phyloP scores from a whole-genome alignment of 805 yeast species.

The Grigorovia transvaalensis region DNA sequence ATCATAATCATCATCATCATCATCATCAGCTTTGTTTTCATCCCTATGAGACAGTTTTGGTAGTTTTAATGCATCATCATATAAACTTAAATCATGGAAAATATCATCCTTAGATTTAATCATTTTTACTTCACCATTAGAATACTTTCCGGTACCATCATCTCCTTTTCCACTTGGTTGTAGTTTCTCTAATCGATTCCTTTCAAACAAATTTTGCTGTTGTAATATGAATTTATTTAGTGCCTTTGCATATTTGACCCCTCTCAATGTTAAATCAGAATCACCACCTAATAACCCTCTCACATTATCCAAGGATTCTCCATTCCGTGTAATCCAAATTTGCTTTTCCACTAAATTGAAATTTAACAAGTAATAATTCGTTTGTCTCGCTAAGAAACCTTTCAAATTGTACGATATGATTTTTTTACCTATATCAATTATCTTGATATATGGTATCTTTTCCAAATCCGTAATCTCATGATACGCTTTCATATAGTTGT shows the following conservation, averaged over 20 bases:
- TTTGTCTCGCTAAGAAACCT: slow-evolving; percentile 83
- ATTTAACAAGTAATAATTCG: slow-evolving; percentile 78
- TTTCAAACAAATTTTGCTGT: slow-evolving; percentile 61
- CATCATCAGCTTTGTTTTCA: slow-evolving; percentile 8
- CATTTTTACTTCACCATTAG: background rate
- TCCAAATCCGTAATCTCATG: slow-evolving; percentile 80
- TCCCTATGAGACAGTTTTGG: slow-evolving; percentile 7
- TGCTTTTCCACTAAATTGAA: slow-evolving; percentile 84
- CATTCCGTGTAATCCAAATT: slow-evolving; percentile 92
- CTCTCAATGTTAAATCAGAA: slow-evolving; percentile 69
- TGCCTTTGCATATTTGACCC: slow-evolving; percentile 62
- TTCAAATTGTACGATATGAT: slow-evolving; percentile 86
- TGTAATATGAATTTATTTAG: slow-evolving; percentile 62
- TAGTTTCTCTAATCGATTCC: slow-evolving; percentile 38
- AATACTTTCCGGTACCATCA: background rate
- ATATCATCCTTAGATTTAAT: slow-evolving; percentile 19
- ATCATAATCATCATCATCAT: slow-evolving; percentile 31
- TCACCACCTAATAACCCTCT: slow-evolving; percentile 88
- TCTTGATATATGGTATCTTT: slow-evolving; percentile 73
- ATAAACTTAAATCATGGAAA: slow-evolving; percentile 24
- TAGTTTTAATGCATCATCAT: background rate
- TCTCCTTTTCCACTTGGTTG: slow-evolving; percentile 26
- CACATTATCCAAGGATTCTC: slow-evolving; percentile 81
- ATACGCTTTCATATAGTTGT: slow-evolving; percentile 80
- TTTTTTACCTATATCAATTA: slow-evolving; percentile 93